Evolutionary conservation across 2,329 filamentous ascomycete genomes (phyloP).

Genomic region (Trichoderma hamatum): DNA sequence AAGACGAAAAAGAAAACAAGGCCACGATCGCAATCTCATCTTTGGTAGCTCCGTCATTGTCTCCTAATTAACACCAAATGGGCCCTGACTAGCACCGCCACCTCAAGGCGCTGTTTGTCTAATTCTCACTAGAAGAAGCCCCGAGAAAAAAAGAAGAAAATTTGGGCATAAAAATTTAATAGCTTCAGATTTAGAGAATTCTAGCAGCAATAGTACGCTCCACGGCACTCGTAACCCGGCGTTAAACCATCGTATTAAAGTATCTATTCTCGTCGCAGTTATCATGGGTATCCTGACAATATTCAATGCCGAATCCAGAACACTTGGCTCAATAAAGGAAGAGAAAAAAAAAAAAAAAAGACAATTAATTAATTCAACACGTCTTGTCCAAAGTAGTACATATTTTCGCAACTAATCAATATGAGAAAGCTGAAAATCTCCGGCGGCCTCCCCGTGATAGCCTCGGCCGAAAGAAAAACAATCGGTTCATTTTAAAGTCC

Average conservation of each 20-base stretch:
- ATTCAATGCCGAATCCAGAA: neutral
- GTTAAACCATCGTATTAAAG: neutral
- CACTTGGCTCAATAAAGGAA: neutral
- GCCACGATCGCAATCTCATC: neutral
- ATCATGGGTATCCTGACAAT: slow-evolving; percentile 15
- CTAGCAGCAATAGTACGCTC: slow-evolving; percentile 2
- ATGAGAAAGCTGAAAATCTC: neutral
- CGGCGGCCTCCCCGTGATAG: slow-evolving; percentile 21
- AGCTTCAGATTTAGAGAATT: neutral
- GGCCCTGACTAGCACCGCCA: neutral
- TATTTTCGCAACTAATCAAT: neutral
- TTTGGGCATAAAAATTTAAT: neutral
- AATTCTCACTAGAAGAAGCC: slow-evolving; percentile 15
- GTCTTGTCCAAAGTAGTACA: neutral
- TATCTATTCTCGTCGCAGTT: neutral
- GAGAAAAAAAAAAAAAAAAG: neutral
- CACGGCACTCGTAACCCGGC: neutral
- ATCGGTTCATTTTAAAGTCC: neutral
- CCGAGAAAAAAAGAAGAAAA: neutral
- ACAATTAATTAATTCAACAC: neutral
- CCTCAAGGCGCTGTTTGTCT: neutral
- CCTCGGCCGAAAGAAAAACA: slow-evolving; percentile 3
- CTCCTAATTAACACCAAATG: neutral
- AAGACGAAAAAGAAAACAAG: neutral
- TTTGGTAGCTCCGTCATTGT: neutral